These are phyloP conservation scores for Auxenochlorella protothecoides DNA, from an alignment of 139 green algal species.

Conservation along the genomic window DNA sequence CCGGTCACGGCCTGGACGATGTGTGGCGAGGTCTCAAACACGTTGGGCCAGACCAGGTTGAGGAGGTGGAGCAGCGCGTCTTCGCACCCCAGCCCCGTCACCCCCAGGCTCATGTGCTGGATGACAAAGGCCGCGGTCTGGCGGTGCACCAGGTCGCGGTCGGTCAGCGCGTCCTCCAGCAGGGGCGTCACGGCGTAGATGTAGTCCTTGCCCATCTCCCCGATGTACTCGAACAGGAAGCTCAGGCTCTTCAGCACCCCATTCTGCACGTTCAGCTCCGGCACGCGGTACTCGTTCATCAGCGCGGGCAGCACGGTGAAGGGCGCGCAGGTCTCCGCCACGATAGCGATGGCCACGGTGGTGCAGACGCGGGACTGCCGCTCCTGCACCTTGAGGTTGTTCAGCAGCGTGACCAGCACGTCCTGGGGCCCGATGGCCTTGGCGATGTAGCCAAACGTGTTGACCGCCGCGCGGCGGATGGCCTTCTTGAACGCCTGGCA, in stretches of 20 bases:
- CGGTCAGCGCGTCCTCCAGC: constrained; percentile 93
- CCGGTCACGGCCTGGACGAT: constrained; percentile 84
- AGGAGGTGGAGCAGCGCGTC: constrained; percentile 92
- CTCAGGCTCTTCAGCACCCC: constrained; percentile 95
- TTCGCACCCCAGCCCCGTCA: constrained; percentile 88
- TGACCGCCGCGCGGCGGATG: constrained; percentile 91
- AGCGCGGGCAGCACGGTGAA: constrained; percentile 99
- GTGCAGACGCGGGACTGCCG: constrained; percentile 98
- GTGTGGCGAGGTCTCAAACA: constrained; percentile 94
- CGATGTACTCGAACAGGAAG: constrained; percentile 99
- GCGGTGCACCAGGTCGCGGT: constrained; percentile 90
- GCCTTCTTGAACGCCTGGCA: constrained; percentile 84
- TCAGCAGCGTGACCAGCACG: constrained; percentile 96
- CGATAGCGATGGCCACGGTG: constrained; percentile 98
- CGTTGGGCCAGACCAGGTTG: constrained; percentile 98
- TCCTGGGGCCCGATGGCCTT: constrained; percentile 96
- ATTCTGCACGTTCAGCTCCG: constrained; percentile 98
- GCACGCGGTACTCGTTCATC: constrained; percentile 98
- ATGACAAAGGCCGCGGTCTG: constrained; percentile 89
- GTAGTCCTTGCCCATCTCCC: constrained; percentile 99
- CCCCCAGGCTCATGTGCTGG: constrained; percentile 81
- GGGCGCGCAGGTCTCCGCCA: constrained; percentile 94
- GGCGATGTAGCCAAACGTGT: constrained; percentile 99
- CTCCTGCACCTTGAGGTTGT: constrained; percentile 99
- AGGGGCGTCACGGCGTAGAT: constrained; percentile 94